phyloP scores from a whole-genome alignment of 805 yeast genomes.

The Metschnikowia gelsemii region DNA sequence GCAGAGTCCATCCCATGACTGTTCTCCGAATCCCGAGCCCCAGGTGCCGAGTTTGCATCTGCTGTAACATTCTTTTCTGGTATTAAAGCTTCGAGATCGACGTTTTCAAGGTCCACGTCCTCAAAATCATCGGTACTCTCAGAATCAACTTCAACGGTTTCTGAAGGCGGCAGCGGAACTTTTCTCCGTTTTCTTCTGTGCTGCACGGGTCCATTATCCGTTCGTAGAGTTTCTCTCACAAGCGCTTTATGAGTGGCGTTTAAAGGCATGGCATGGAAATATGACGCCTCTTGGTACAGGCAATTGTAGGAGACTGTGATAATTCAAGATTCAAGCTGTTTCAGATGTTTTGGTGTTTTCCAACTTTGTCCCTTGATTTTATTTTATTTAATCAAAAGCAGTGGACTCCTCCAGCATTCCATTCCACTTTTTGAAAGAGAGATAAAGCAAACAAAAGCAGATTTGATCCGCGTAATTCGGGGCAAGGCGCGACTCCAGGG shows the following conservation, averaged over 20 bases:
- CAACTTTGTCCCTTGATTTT: too few species aligned
- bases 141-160: constrained; percentile 11
- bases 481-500: too few species aligned
- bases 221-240: constrained; percentile 16
- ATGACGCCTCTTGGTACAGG: background rate
- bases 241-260: constrained; percentile 14
- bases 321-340: too few species aligned
- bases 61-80: background rate
- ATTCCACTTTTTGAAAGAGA: too few species aligned
- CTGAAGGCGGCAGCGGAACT: constrained; percentile 1
- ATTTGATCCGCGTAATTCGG: too few species aligned
- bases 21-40: background rate
- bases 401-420: too few species aligned
- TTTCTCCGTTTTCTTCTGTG: constrained; percentile 13
- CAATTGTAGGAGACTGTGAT: too few species aligned
- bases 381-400: too few species aligned
- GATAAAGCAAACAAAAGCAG: too few species aligned
- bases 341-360: too few species aligned
- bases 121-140: constrained; percentile 11
- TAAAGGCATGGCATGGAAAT: constrained; percentile 10
- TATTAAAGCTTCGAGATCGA: constrained; percentile 28
- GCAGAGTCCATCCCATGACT: too few species aligned
- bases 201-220: background rate
- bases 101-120: constrained; percentile 20
- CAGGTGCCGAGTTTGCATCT: background rate